A percentile compares a stretch with the other conserved stretches of the same genome.
Conservation (phyloP, 345 rosid species). For the Salix koriyanagi region DNA sequence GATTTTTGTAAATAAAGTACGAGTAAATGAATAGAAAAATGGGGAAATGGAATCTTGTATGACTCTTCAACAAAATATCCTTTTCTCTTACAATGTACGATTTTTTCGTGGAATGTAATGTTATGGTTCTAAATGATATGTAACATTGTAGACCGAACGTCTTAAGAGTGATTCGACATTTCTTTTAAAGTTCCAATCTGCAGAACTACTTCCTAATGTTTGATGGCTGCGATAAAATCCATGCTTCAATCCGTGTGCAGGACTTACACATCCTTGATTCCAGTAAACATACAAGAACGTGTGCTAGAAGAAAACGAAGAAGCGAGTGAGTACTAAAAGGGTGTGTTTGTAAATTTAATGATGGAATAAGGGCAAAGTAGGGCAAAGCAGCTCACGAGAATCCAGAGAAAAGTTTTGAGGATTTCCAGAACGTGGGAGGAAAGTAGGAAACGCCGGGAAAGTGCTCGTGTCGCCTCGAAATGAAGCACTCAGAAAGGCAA, state of each 20-base stretch:
- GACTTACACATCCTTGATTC: not conserved
- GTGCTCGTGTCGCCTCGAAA: constrained; percentile 95
- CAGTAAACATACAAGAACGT: not conserved
- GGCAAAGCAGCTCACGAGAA: constrained; percentile 40
- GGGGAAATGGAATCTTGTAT: not conserved
- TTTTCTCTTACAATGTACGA: not conserved
- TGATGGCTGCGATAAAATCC: not conserved
- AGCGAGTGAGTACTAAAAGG: not conserved
- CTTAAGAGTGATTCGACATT: not conserved
- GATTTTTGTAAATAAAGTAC: not conserved
- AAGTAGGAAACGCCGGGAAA: constrained; percentile 96
- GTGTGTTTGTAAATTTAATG: constrained; percentile 16
- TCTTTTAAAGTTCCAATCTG: not conserved
- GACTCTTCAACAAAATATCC: not conserved
- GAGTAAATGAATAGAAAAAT: not conserved
- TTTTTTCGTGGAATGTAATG: constrained; percentile 1
- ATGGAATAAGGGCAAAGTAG: constrained; percentile 26
- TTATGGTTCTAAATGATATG: not conserved
- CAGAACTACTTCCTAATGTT: constrained; percentile 1
- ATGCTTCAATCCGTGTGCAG: constrained; percentile 3
- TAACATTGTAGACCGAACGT: not conserved
- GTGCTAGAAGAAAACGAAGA: not conserved
- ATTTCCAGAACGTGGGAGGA: constrained; percentile 74
- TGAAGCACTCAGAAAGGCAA: constrained; percentile 25
- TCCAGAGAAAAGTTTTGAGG: constrained; percentile 49